These are phyloP conservation scores for Xerocomus potaroensis DNA, from an alignment of 768 basidiomycete genomes.

Conservation along the genomic window DNA sequence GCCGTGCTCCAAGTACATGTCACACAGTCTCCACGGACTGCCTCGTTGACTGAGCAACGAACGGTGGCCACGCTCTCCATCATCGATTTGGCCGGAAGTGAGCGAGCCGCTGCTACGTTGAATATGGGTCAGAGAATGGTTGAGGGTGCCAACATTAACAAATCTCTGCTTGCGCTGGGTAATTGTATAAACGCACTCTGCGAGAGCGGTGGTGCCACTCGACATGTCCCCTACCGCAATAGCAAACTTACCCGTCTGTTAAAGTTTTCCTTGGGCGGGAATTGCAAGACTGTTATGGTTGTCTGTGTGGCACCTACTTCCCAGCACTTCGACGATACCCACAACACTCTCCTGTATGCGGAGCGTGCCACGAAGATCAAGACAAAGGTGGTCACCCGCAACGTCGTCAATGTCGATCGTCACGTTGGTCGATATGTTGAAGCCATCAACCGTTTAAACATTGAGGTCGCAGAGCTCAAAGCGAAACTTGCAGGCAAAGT, in stretches of 20 bases:
- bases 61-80: conserved; percentile 92
- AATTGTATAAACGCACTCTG: conserved; percentile 99
- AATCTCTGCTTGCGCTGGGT: conserved; percentile 92
- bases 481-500: conserved; percentile 75
- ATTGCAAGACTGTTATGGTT: conserved; percentile 99
- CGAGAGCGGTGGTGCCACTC: conserved; percentile 81
- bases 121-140: conserved; percentile 99
- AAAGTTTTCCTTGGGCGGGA: conserved; percentile 97
- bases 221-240: conserved; percentile 95
- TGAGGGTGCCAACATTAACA: conserved; percentile 99
- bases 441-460: conserved; percentile 85
- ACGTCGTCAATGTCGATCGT: conserved; percentile 91
- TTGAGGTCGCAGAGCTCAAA: conserved; percentile 82
- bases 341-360: conserved; percentile 96
- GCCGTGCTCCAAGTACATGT: conserved; percentile 97
- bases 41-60: conserved; percentile 73
- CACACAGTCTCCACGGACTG: conserved; percentile 80
- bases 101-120: conserved; percentile 90
- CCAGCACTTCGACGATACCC: conserved; percentile 95
- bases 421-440: conserved; percentile 95
- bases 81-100: conserved; percentile 96
- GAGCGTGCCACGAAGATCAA: conserved; percentile 98
- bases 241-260: conserved; percentile 96
- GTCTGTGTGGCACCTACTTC: conserved; percentile 96
- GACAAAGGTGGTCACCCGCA: conserved; percentile 93